These are phyloP conservation scores for Lavandula angustifolia DNA, from an alignment of 257 asterid genomes.

Conservation along the genomic window DNA sequence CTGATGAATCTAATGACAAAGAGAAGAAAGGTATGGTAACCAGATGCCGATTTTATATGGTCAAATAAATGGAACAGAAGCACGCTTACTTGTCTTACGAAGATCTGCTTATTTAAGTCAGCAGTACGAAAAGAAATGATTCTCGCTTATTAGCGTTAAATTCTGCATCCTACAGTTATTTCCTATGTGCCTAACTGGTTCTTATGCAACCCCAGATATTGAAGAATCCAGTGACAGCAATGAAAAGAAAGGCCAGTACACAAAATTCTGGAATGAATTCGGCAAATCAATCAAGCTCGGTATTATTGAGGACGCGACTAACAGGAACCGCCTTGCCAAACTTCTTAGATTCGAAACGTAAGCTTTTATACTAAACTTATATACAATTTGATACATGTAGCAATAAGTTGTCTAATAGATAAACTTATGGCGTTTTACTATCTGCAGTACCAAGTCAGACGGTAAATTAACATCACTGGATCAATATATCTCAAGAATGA, in stretches of 20 bases:
- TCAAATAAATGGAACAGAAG: neutral
- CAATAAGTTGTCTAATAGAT: neutral
- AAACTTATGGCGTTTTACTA: slow-evolving; percentile 12
- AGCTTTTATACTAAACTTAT: slow-evolving; percentile 12
- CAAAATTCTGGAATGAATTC: slow-evolving; percentile 91
- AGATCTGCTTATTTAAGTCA: neutral
- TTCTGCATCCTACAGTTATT: neutral
- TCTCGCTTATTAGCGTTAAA: no score
- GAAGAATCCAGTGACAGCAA: slow-evolving; percentile 69
- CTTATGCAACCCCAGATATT: slow-evolving; percentile 49
- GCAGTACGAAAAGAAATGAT: neutral
- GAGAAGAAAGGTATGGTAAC: slow-evolving; percentile 62
- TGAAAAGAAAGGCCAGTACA: slow-evolving; percentile 86
- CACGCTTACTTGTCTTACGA: neutral
- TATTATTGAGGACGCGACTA: slow-evolving; percentile 84
- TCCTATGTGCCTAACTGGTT: slow-evolving; percentile 55
- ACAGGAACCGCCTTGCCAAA: slow-evolving; percentile 87
- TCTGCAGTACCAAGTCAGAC: slow-evolving; percentile 78
- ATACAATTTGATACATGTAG: neutral
- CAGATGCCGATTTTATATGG: neutral
- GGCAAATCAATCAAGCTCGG: slow-evolving; percentile 94
- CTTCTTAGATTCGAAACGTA: slow-evolving; percentile 90
- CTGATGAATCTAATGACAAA: slow-evolving; percentile 71
- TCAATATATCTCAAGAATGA: slow-evolving; percentile 94
- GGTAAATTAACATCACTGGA: slow-evolving; percentile 91